Base-by-base conservation (phyloP, 2,329 filamentous ascomycete species). In the Sphaceloma murrayae region DNA sequence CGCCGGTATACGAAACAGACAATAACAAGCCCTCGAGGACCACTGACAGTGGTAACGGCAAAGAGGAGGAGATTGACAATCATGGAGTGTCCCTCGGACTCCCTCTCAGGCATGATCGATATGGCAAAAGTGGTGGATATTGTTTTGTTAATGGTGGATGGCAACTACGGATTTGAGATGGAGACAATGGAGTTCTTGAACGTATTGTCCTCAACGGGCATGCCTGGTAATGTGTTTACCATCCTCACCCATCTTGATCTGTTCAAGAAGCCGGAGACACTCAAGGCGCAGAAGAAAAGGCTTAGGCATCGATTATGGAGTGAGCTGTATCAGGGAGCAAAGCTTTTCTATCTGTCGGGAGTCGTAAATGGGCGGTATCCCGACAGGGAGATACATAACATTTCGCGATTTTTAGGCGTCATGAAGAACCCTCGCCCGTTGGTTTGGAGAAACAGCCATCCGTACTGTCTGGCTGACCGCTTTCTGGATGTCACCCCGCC, bases 131-230 rank as follows among this genome's bases (percentile, higher is more conserved):
- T 98, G 32, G 91, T 93, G 13, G 91, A 98, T 62, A 95, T 98
- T 56, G 85, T 96, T 4, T 73, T 98, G 39, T 74, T 98, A 46
- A 91, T 98, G 85, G 98, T 98, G 55, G 91, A 98, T 60, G 93
- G 91, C 46, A 96, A 96, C 66, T 98, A 84, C 58, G 93, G 91
- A 10, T 98, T 98, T 59, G 91, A 98, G 67, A 98, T 98, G 91
- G 91, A 98, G 72, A 98, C 91, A 0, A 98, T 98, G 91, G 91
- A 98, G 65, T 98, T 98, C 50, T 69, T 98, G 58, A 96, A 95
- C 55, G 80, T 95, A 13, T 70, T 98, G 40, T 82, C 85, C n/a
- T 78, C 86, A 2, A 94, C 85, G 21, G 91, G 91, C 62, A 96
- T 98, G 89, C 91, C 93, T 0, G 89, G 91, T 52, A 98, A 98